phyloP scores from a whole-genome alignment of 2,329 filamentous ascomycete genomes.

The Teratosphaeria gauchensis region DNA sequence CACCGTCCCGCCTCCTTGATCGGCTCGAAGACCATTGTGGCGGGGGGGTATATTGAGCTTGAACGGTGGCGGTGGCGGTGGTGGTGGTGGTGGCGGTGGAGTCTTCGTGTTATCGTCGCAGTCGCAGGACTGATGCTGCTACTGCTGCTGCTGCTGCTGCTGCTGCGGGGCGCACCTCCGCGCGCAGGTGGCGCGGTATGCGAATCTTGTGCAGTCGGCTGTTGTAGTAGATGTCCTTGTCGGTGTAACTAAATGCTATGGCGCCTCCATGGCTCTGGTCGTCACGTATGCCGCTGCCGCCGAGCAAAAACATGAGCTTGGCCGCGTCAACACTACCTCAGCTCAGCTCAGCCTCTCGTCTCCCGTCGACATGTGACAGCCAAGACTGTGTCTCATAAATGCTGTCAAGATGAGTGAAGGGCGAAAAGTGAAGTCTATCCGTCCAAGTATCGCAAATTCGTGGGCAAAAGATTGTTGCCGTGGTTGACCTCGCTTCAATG shows the following conservation, averaged over 20 bases:
- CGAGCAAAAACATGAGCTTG: neutral
- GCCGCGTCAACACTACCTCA: neutral
- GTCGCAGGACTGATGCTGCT: neutral
- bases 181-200: neutral
- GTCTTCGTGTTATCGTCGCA: neutral
- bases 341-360: neutral
- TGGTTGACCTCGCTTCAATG: neutral
- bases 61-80: neutral
- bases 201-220: neutral
- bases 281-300: neutral
- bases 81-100: neutral
- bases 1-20: neutral
- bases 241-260: neutral
- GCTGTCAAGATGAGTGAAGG: neutral
- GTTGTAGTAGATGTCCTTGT: neutral
- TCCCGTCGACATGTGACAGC: neutral
- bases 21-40: conserved; percentile 2
- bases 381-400: neutral
- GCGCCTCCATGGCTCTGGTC: neutral
- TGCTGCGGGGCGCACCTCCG: neutral
- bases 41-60: too few species aligned
- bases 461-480: neutral
- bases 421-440: neutral
- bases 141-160: too few species aligned
- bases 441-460: neutral